Percentiles rank a stretch among this genome's conserved stretches.
These are phyloP conservation scores for Daldinia caldariorum DNA, from an alignment of 495 filamentous ascomycete species.

Conservation along the genomic window DNA sequence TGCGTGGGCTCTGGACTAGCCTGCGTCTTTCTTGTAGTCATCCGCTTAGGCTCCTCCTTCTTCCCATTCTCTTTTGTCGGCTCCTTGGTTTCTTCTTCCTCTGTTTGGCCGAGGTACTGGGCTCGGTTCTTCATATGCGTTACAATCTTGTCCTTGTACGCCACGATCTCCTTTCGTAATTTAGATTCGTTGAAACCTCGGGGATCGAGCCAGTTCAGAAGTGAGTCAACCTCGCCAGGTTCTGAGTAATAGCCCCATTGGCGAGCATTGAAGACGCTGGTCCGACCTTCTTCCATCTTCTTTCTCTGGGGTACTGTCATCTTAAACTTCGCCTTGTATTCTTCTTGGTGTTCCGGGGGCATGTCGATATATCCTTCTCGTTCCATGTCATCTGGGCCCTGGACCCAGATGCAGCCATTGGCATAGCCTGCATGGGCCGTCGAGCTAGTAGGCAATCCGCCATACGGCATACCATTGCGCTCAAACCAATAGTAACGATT, in stretches of 20 bases:
- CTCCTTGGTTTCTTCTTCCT: slow-evolving; percentile 58
- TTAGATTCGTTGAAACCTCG: slow-evolving; percentile 85
- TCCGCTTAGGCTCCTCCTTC: slow-evolving; percentile 64
- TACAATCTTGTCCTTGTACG: slow-evolving; percentile 79
- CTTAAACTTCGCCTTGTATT: slow-evolving; percentile 72
- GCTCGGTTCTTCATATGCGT: slow-evolving; percentile 82
- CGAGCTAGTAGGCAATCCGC: slow-evolving; percentile 85
- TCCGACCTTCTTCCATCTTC: slow-evolving; percentile 83
- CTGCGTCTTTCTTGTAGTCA: slow-evolving; percentile 79
- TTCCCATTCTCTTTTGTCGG: slow-evolving; percentile 62
- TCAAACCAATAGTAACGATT: slow-evolving; percentile 99
- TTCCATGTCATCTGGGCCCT: slow-evolving; percentile 92
- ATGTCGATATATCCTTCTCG: slow-evolving; percentile 82
- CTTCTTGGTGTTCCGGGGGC: slow-evolving; percentile 67
- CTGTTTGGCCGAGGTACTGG: slow-evolving; percentile 67
- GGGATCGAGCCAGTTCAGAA: slow-evolving; percentile 88
- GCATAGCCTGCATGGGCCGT: slow-evolving; percentile 88
- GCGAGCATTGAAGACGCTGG: slow-evolving; percentile 75
- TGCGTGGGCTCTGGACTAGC: slow-evolving; percentile 58
- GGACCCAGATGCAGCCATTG: slow-evolving; percentile 94
- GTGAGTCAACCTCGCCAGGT: slow-evolving; percentile 74
- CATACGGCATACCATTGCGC: slow-evolving; percentile 97
- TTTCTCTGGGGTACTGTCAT: slow-evolving; percentile 88
- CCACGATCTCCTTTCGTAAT: slow-evolving; percentile 82
- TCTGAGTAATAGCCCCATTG: slow-evolving; percentile 95